Evolutionary conservation across 768 basidiomycete genomes (phyloP).

Genomic region (Rhodotorula diobovata): DNA sequence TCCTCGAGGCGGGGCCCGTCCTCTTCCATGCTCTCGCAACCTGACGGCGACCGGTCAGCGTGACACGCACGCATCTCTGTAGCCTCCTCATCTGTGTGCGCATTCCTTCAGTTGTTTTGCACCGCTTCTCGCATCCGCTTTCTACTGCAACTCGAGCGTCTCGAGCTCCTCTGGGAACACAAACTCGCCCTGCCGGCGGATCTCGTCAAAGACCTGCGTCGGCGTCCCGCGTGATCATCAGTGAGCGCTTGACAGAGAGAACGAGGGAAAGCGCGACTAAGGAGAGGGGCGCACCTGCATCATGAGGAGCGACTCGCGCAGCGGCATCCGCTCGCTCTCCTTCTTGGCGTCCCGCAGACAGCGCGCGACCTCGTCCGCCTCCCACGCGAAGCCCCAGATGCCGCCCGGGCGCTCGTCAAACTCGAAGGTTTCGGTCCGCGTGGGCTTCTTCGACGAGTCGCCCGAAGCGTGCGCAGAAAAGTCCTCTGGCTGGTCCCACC

Average conservation of each 20-base stretch:
- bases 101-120: neutral
- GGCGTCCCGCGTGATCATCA: no score
- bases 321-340: slow-evolving; percentile 36
- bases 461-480: neutral
- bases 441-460: slow-evolving; percentile 23
- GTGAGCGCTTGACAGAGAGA: no score
- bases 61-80: no score
- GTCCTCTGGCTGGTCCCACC: slow-evolving; percentile 13
- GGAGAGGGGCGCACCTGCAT: slow-evolving; percentile 30
- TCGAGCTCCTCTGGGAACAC: slow-evolving; percentile 33
- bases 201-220: slow-evolving; percentile 35
- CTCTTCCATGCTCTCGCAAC: no score
- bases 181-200: slow-evolving; percentile 25
- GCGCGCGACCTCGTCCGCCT: slow-evolving; percentile 41
- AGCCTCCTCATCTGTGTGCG: neutral
- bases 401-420: slow-evolving; percentile 22
- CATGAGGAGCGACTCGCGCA: slow-evolving; percentile 33
- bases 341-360: slow-evolving; percentile 39
- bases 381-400: slow-evolving; percentile 39
- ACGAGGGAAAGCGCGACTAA: no score
- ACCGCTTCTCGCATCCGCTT: neutral
- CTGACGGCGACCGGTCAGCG: no score
- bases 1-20: no score
- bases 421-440: slow-evolving; percentile 21
- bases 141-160: slow-evolving; percentile 13